Percentiles rank a stretch among this genome's conserved stretches.
Evolutionary conservation across 805 yeast species (phyloP).

Genomic region (Candida methanosorbosa): DNA sequence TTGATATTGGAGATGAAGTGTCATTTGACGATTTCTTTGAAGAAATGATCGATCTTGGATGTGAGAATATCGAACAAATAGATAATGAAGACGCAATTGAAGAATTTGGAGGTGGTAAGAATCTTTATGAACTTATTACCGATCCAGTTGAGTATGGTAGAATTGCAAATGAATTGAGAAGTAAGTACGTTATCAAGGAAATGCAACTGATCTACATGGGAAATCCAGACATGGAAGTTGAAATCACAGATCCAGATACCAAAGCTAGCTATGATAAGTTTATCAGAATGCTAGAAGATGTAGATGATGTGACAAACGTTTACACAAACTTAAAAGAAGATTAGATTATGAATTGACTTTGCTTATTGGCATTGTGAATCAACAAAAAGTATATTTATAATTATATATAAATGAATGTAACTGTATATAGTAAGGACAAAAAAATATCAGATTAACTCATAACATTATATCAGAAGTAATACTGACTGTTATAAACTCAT

Average conservation of each 20-base stretch:
- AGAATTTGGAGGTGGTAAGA: conserved; percentile 11
- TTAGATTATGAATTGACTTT: too few relatives aligned
- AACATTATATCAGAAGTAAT: too few relatives aligned
- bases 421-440: too few relatives aligned
- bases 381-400: too few relatives aligned
- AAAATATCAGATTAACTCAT: too few relatives aligned
- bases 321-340: conserved; percentile 56
- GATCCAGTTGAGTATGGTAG: conserved; percentile 55
- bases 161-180: conserved; percentile 50
- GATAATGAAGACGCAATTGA: conserved; percentile 11
- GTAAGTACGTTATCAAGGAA: conserved; percentile 54
- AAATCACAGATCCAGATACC: conserved; percentile 44
- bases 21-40: conserved; percentile 65
- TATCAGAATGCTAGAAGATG: conserved; percentile 52
- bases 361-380: too few relatives aligned
- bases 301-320: conserved; percentile 79
- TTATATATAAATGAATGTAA: too few relatives aligned
- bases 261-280: conserved; percentile 48
- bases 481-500: too few relatives aligned
- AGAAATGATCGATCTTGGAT: conserved; percentile 65
- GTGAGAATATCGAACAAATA: conserved; percentile 51
- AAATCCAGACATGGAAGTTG: conserved; percentile 49
- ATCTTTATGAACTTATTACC: conserved; percentile 43
- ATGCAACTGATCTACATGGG: conserved; percentile 64
- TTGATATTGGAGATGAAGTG: conserved; percentile 28